phyloP scores from a whole-genome alignment of 352 stramenopile species.

The Pythium volutum region DNA sequence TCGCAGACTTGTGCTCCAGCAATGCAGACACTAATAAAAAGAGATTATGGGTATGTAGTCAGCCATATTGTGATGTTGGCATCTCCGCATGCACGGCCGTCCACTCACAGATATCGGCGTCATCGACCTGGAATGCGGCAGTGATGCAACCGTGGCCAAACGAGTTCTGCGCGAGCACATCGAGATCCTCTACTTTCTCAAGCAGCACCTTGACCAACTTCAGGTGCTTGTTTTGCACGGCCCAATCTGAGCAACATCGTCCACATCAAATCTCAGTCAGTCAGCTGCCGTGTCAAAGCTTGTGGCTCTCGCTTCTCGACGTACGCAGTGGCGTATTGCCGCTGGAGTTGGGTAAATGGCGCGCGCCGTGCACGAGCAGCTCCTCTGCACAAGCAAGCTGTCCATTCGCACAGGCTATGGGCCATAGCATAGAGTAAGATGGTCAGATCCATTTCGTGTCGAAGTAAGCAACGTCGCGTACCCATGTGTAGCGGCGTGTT shows the following conservation, averaged over 20 bases:
- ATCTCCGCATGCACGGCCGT: neutral
- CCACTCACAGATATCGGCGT: conserved; percentile 77
- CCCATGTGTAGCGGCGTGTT: conserved; percentile 88
- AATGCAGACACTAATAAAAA: conserved; percentile 60
- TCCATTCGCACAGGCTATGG: conserved; percentile 74
- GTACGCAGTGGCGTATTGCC: conserved; percentile 80
- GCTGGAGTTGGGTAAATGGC: conserved; percentile 64
- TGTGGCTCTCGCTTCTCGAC: neutral
- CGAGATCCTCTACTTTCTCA: conserved; percentile 58
- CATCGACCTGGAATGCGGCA: conserved; percentile 80
- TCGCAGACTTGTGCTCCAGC: conserved; percentile 74
- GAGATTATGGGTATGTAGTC: neutral
- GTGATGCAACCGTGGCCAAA: conserved; percentile 82
- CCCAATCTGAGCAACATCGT: conserved; percentile 56
- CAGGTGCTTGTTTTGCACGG: conserved; percentile 86
- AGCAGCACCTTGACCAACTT: conserved; percentile 74
- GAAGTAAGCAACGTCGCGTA: conserved; percentile 10
- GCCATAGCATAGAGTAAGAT: neutral
- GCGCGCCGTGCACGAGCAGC: conserved; percentile 49
- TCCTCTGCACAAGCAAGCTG: conserved; percentile 60
- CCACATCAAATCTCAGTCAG: neutral
- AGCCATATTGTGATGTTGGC: neutral
- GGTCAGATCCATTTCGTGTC: too few relatives aligned
- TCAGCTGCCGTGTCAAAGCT: neutral
- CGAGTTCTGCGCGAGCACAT: conserved; percentile 78